Conservation (phyloP, 768 basidiomycete genomes). For the Tricholoma sp. region DNA sequence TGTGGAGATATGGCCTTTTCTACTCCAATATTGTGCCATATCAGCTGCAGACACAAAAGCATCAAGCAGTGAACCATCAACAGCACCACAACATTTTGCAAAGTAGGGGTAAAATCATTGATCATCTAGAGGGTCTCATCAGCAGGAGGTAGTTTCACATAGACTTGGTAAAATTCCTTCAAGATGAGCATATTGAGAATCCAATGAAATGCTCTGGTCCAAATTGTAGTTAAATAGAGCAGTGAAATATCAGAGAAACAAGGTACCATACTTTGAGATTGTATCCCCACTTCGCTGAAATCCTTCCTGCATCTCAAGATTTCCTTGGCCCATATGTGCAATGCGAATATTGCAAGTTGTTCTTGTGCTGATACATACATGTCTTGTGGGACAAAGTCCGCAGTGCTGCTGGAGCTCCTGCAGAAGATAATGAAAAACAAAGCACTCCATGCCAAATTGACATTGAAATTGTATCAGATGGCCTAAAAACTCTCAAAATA, state of each 20-base stretch:
- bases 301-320: background rate
- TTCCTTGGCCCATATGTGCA: no score
- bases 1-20: conserved; percentile 31
- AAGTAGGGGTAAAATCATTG: conserved; percentile 31
- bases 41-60: conserved; percentile 13
- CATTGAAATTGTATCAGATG: background rate
- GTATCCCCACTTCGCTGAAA: background rate
- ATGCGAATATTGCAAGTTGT: no score
- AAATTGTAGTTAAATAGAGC: conserved; percentile 4
- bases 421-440: background rate
- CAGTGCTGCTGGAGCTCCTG: background rate
- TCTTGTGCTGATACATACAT: no score
- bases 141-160: no score
- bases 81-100: conserved; percentile 21
- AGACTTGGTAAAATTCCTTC: conserved; percentile 6
- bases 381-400: no score
- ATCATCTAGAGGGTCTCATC: conserved; percentile 17
- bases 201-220: no score
- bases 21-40: conserved; percentile 12
- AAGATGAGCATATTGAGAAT: conserved; percentile 11
- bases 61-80: conserved; percentile 30
- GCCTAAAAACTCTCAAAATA: background rate
- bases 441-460: no score
- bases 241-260: no score
- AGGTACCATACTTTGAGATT: no score